phyloP scores from a whole-genome alignment of 352 stramenopile species.

The Phytophthora meadii region DNA sequence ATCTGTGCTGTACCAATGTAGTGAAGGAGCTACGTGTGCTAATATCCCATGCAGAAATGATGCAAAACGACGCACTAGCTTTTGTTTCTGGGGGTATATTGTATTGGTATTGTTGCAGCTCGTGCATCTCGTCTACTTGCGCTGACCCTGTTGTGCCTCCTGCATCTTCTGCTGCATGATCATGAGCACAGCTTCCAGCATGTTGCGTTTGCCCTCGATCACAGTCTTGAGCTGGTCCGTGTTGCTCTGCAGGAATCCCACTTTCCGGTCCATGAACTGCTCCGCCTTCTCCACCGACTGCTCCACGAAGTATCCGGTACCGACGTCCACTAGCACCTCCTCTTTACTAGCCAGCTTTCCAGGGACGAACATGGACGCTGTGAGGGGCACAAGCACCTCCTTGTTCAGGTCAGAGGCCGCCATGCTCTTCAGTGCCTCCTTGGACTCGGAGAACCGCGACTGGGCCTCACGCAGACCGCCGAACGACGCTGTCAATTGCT shows the following conservation, averaged over 20 bases:
- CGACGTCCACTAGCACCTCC: slow-evolving; percentile 94
- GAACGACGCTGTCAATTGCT: slow-evolving; percentile 81
- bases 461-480: slow-evolving; percentile 75
- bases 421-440: slow-evolving; percentile 72
- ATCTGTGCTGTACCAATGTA: too few relatives aligned
- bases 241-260: slow-evolving; percentile 93
- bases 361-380: slow-evolving; percentile 95
- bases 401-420: slow-evolving; percentile 65
- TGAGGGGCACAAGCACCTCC: slow-evolving; percentile 94
- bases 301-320: slow-evolving; percentile 95
- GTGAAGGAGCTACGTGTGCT: too few relatives aligned
- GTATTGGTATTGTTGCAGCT: slow-evolving; percentile 6
- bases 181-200: slow-evolving; percentile 81
- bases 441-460: slow-evolving; percentile 82
- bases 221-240: slow-evolving; percentile 93
- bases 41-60: too few relatives aligned
- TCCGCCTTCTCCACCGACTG: slow-evolving; percentile 90
- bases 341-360: slow-evolving; percentile 88
- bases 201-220: slow-evolving; percentile 81
- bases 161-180: slow-evolving; percentile 90
- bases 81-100: slow-evolving; percentile 19
- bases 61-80: too few relatives aligned
- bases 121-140: slow-evolving; percentile 27
- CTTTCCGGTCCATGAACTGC: slow-evolving; percentile 93
- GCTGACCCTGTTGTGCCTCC: slow-evolving; percentile 37